phyloP scores from a whole-genome alignment of 257 asterid species.

The Solanum pennellii region DNA sequence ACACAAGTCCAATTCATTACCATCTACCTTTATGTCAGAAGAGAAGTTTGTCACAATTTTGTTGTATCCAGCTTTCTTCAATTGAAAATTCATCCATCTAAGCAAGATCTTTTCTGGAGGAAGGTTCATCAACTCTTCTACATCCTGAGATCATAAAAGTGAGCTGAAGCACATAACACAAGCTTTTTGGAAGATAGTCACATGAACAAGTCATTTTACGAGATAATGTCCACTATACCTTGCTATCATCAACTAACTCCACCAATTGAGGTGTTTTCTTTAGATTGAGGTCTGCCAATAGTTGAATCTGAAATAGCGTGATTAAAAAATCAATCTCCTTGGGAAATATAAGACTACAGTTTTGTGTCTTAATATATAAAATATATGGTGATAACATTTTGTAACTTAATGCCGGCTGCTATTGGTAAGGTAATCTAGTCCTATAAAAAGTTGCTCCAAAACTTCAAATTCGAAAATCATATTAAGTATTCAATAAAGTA shows the following conservation, averaged over 20 bases:
- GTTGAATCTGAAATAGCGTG: constrained; percentile 30
- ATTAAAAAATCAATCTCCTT: not conserved
- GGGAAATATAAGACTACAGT: not conserved
- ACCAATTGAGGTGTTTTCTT: constrained; percentile 88
- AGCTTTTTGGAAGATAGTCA: not conserved
- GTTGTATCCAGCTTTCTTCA: constrained; percentile 66
- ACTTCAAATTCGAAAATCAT: not conserved
- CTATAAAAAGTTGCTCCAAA: not conserved
- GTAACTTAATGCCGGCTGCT: not conserved
- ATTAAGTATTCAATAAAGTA: not conserved
- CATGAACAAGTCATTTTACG: not conserved
- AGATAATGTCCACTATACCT: constrained; percentile 36
- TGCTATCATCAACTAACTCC: constrained; percentile 84
- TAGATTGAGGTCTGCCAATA: constrained; percentile 86
- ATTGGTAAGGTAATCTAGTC: not conserved
- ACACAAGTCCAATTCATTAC: not conserved
- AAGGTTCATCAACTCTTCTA: constrained; percentile 92
- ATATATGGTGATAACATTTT: not conserved
- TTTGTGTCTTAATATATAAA: not conserved
- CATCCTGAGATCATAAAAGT: constrained; percentile 45
- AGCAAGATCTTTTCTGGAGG: constrained; percentile 91
- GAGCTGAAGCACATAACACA: not conserved
- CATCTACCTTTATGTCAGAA: constrained; percentile 81
- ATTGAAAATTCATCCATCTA: constrained; percentile 96
- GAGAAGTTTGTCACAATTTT: constrained; percentile 90